phyloP scores from a whole-genome alignment of 2,329 filamentous ascomycete genomes.

The Penicillium corylophilum region DNA sequence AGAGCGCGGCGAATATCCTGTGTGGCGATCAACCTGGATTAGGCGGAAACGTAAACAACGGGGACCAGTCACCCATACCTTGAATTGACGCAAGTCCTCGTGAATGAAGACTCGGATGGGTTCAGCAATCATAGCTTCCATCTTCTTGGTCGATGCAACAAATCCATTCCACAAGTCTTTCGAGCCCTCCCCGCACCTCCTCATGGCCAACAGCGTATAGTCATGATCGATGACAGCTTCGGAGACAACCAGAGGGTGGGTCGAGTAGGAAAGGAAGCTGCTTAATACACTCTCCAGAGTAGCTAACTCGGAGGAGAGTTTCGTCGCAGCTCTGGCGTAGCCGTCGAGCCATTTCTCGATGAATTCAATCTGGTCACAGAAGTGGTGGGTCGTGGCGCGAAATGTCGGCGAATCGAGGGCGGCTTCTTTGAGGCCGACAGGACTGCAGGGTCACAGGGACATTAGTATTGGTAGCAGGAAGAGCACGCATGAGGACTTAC shows the following conservation, averaged over 20 bases:
- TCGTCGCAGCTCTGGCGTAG: constrained; percentile 63
- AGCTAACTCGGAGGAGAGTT: constrained; percentile 64
- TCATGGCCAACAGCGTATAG: constrained; percentile 85
- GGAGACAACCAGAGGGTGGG: constrained; percentile 70
- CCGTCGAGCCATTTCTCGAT: constrained; percentile 89
- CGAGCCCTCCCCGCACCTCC: constrained; percentile 78
- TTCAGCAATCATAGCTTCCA: constrained; percentile 75
- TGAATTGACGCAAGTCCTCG: constrained; percentile 80
- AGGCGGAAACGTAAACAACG: constrained; percentile 2
- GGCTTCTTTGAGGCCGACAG: constrained; percentile 89
- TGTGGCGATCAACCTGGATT: constrained; percentile 2
- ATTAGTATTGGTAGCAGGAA: constrained; percentile 12
- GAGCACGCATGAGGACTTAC: constrained; percentile 30
- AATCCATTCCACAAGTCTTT: constrained; percentile 84
- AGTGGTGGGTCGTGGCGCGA: constrained; percentile 80
- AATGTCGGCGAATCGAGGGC: constrained; percentile 96
- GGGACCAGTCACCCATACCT: constrained; percentile 42
- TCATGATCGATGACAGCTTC: constrained; percentile 92
- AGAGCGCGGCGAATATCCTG: constrained; percentile 70
- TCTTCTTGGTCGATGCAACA: constrained; percentile 70
- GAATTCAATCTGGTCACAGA: constrained; percentile 84
- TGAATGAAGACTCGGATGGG: constrained; percentile 76
- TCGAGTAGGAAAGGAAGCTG: constrained; percentile 70
- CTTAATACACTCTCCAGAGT: constrained; percentile 78
- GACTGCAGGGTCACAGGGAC: constrained; percentile 45